Conservation (phyloP, 148 eudicot species). For the Fagopyrum homotropicum region DNA sequence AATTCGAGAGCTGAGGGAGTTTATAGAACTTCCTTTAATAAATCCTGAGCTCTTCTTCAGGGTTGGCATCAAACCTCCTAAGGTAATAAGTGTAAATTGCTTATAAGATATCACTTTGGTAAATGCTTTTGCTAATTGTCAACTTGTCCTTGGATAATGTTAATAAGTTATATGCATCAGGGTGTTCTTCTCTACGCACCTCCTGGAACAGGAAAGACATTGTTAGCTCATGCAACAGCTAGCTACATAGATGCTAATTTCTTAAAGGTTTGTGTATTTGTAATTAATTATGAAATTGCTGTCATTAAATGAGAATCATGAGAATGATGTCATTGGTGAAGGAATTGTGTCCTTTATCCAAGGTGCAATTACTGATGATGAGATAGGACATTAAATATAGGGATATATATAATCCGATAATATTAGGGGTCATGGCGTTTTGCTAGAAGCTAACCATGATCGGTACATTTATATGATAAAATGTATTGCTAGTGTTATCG, state of each 20-base stretch:
- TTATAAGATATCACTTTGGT: not conserved
- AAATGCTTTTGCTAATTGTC: not conserved
- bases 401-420: too few species aligned
- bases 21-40: slow-evolving; percentile 91
- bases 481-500: too few species aligned
- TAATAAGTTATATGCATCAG: slow-evolving; percentile 22
- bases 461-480: too few species aligned
- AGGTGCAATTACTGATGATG: too few species aligned
- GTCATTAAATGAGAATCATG: slow-evolving; percentile 53
- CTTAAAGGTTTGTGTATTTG: slow-evolving; percentile 43
- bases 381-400: too few species aligned
- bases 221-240: slow-evolving; percentile 95
- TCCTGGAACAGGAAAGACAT: slow-evolving; percentile 96
- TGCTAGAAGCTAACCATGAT: too few species aligned
- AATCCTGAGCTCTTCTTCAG: slow-evolving; percentile 96
- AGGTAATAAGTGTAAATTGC: slow-evolving; percentile 17
- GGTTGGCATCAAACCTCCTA: slow-evolving; percentile 97
- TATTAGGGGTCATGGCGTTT: too few species aligned
- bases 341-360: too few species aligned
- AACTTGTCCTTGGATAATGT: not conserved
- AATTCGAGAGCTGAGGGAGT: slow-evolving; percentile 92
- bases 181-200: slow-evolving; percentile 99
- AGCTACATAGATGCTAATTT: slow-evolving; percentile 97
- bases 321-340: slow-evolving; percentile 91
- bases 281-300: slow-evolving; percentile 39